Evolutionary conservation across 108 stramenopile genomes (phyloP), one percentile per base, ranked within the genome.

Genomic region (Nitzschia sp.): DNA sequence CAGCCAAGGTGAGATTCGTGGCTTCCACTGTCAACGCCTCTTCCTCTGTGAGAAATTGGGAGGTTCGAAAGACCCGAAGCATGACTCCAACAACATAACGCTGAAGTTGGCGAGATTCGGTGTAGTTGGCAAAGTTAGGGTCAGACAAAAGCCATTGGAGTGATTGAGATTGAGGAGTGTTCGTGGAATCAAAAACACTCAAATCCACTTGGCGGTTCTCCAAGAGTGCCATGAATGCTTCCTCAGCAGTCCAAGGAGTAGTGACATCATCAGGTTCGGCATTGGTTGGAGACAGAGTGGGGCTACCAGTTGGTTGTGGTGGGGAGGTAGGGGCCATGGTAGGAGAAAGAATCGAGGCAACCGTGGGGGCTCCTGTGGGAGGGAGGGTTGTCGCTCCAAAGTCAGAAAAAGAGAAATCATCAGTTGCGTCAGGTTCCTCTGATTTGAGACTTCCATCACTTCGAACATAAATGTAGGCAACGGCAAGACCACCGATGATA

Each of bases 81-180:
- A 34, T 34, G 29, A 34, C 29, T 65, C 73, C 58, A 58, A 76
- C 24, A 5, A 42, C 29, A 40, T 48, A 76, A 15, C 75, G 75
- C 37, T 76, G 75, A 21, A 76, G 38, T 17, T 70, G 17, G 46
- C 75, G 68, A 17, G 60, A 21, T n/a, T 76, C 63, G 15, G 53
- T 53, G 56, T 76, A 76, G 55, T 29, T 5, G 26, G 24, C 56
- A 50, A 50, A 76, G 48, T 57, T 55, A 1, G 68, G 69, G 21
- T 76, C 75, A 0, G 29, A 12, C 10, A 63, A 39, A 24, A 76
- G 25, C 75, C 75, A 76, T 11, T 15, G 9, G 14, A 63, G 43
- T 8, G 63, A 62, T 0, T 34, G 37, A 46, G 58, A 52, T 53
- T 76, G 75, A 0, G 69, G 55, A 21, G 57, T 67, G 8, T 63